phyloP scores from a whole-genome alignment of 176 grass and related monocot species.

The Musa schizocarpa region DNA sequence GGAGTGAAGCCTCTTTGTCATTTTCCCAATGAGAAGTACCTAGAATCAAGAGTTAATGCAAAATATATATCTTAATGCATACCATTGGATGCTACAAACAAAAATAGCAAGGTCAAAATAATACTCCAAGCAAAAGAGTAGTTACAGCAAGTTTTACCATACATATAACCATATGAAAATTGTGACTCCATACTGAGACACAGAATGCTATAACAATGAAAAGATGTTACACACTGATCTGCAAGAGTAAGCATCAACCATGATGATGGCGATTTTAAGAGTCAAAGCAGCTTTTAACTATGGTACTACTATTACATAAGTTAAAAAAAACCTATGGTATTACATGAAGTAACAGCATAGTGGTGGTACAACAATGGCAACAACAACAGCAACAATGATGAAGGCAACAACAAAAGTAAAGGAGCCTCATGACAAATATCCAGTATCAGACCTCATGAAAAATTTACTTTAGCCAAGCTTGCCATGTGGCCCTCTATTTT shows the following conservation, averaged over 20 bases:
- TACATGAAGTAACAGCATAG: not conserved
- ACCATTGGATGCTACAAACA: not conserved
- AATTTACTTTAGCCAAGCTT: not conserved
- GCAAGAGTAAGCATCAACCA: too few species aligned
- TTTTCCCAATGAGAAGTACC: conserved; percentile 26
- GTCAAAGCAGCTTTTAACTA: too few species aligned
- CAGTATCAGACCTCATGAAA: not conserved
- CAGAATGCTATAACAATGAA: not conserved
- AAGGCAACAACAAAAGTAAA: not conserved
- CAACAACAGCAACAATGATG: too few species aligned
- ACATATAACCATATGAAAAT: not conserved
- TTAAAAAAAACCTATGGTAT: not conserved
- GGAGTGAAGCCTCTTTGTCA: conserved; percentile 35
- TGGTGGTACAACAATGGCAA: not conserved
- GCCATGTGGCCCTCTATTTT: not conserved
- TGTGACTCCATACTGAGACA: not conserved
- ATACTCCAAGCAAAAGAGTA: not conserved
- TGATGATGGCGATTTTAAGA: too few species aligned
- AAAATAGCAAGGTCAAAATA: not conserved
- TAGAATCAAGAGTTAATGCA: conserved; percentile 14
- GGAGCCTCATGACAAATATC: not conserved
- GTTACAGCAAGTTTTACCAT: not conserved
- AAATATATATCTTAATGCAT: conserved; percentile 4
- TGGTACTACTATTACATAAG: too few species aligned
- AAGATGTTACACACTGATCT: not conserved